Conservation (phyloP, 2,329 filamentous ascomycete genomes). For the Teratosphaeria zuluensis region DNA sequence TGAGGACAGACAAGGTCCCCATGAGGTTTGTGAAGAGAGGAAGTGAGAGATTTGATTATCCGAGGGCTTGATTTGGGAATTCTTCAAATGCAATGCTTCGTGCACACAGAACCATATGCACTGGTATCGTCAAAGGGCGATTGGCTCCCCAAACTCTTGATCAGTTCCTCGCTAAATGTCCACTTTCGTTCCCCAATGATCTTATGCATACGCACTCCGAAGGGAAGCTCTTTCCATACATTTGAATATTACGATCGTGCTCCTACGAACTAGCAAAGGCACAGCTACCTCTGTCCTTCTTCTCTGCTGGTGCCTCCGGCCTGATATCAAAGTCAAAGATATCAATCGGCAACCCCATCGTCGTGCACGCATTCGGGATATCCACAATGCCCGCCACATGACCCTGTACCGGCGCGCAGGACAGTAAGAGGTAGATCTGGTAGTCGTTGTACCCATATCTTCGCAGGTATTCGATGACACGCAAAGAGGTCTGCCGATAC, state of each 20-base stretch:
- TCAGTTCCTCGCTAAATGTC: background rate
- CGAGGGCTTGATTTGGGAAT: background rate
- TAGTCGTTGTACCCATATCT: conserved; percentile 63
- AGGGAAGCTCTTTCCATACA: too few relatives aligned
- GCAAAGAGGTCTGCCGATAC: conserved; percentile 70
- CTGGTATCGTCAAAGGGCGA: background rate
- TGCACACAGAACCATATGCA: background rate
- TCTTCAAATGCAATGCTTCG: background rate
- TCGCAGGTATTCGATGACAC: conserved; percentile 66
- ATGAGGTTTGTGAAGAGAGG: conserved; percentile 61
- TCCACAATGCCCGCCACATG: conserved; percentile 75
- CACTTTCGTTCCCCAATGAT: too few relatives aligned
- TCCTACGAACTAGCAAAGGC: conserved; percentile 44
- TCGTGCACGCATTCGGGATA: conserved; percentile 52
- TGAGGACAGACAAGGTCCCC: conserved; percentile 54
- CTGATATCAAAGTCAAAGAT: conserved; percentile 92
- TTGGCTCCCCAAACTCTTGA: background rate
- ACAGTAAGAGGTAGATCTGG: conserved; percentile 77
- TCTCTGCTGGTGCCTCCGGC: conserved; percentile 51
- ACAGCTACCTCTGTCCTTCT: conserved; percentile 61
- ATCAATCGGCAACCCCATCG: conserved; percentile 78
- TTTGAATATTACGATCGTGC: too few relatives aligned
- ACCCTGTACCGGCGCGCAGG: conserved; percentile 77
- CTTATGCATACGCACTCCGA: background rate
- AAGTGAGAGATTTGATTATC: conserved; percentile 52